These are phyloP conservation scores for Lepidium sativum DNA, from an alignment of 345 rosid species.

Conservation along the genomic window DNA sequence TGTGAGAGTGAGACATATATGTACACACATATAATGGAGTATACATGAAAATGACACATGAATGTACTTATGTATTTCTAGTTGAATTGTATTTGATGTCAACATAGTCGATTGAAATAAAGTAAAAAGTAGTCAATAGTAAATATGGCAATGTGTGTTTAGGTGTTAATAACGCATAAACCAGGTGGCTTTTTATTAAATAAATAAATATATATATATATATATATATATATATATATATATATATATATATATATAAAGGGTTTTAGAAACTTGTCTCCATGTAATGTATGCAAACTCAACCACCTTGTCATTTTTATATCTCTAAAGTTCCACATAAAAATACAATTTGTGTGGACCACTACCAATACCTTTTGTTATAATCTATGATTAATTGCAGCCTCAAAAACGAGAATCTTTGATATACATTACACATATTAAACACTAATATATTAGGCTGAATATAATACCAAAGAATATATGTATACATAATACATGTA, in stretches of 20 bases:
- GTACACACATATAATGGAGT: background rate
- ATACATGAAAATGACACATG: background rate
- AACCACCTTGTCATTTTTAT: slow-evolving; percentile 22
- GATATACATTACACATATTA: background rate
- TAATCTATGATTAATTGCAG: slow-evolving; percentile 6
- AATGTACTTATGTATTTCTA: background rate
- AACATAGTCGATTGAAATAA: background rate
- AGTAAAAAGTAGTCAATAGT: slow-evolving; percentile 3
- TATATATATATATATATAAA: no score
- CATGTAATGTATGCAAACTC: slow-evolving; percentile 23
- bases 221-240: no score
- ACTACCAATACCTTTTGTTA: background rate
- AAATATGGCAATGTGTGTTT: slow-evolving; percentile 2
- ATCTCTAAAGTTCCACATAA: slow-evolving; percentile 2
- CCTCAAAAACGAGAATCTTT: slow-evolving; percentile 10
- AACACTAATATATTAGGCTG: background rate
- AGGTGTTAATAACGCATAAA: slow-evolving; percentile 3
- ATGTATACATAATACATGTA: background rate
- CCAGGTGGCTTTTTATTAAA: slow-evolving; percentile 6
- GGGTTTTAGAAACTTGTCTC: slow-evolving; percentile 11
- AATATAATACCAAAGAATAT: background rate
- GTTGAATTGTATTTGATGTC: no score
- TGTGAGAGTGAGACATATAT: background rate
- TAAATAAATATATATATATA: no score
- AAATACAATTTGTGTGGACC: slow-evolving; percentile 15